These are phyloP conservation scores for Symbiodinium natans DNA, from an alignment of 73 alveolate genomes.

Conservation along the genomic window DNA sequence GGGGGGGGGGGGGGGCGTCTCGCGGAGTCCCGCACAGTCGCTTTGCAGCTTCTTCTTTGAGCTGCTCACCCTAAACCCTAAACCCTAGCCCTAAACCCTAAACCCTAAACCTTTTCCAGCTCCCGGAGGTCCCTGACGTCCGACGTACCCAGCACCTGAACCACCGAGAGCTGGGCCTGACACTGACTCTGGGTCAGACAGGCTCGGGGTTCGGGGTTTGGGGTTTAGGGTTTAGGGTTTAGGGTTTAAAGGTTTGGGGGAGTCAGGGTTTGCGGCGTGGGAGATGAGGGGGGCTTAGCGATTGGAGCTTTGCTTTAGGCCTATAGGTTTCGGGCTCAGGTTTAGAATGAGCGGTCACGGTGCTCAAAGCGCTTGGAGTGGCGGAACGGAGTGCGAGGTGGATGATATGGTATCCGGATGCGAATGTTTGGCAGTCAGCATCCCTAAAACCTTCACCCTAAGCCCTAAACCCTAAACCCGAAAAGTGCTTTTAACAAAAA, in stretches of 20 bases:
- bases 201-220: neutral
- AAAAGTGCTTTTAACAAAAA: too few relatives aligned
- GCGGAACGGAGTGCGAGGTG: neutral
- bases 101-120: neutral
- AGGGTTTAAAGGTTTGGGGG: neutral
- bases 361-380: neutral
- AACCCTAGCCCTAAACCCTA: neutral
- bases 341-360: neutral
- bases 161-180: neutral
- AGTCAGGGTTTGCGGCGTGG: too few relatives aligned
- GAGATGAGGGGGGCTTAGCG: too few relatives aligned
- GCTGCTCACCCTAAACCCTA: neutral
- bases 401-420: neutral
- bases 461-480: too few relatives aligned
- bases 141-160: constrained; percentile 45
- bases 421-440: too few relatives aligned
- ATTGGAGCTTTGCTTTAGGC: too few relatives aligned
- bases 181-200: constrained; percentile 35
- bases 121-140: constrained; percentile 26
- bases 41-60: neutral
- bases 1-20: neutral
- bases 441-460: too few relatives aligned
- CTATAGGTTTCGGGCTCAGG: too few relatives aligned
- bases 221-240: neutral
- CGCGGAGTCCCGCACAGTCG: neutral